A percentile compares a stretch with the other conserved stretches of the same genome.
Conservation (phyloP, 352 stramenopile genomes). For the Aphanomyces invadans region DNA sequence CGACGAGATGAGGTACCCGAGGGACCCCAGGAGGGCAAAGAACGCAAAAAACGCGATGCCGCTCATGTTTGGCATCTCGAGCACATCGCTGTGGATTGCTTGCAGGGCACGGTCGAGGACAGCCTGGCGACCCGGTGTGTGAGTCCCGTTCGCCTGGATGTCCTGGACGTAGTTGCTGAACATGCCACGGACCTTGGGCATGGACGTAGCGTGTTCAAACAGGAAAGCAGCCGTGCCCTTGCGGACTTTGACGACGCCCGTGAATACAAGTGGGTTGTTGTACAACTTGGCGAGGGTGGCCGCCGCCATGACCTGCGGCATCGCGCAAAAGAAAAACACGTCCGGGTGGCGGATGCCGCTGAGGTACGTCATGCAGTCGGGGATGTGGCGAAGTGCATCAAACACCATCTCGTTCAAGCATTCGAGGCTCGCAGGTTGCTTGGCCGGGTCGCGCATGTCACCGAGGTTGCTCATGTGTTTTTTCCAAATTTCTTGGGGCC, state of each 20-base stretch:
- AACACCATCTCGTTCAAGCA: slow-evolving; percentile 90
- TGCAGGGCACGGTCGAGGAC: neutral
- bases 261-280: slow-evolving; percentile 85
- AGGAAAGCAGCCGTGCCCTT: slow-evolving; percentile 53
- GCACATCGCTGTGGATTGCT: slow-evolving; percentile 7
- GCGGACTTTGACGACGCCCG: slow-evolving; percentile 89
- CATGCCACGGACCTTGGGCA: slow-evolving; percentile 24
- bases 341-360: slow-evolving; percentile 57
- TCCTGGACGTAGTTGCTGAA: slow-evolving; percentile 24
- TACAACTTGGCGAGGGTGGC: slow-evolving; percentile 86
- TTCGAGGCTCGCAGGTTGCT: slow-evolving; percentile 31
- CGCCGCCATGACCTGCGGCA: slow-evolving; percentile 92
- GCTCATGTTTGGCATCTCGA: slow-evolving; percentile 25
- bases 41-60: slow-evolving; percentile 15
- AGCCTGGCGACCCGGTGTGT: neutral
- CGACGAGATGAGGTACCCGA: neutral
- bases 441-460: slow-evolving; percentile 22
- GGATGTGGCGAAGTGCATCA: slow-evolving; percentile 80
- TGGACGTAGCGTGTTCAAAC: slow-evolving; percentile 23
- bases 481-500: slow-evolving; percentile 85
- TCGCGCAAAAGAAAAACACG: slow-evolving; percentile 90
- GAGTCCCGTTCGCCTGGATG: slow-evolving; percentile 25
- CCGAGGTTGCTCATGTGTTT: slow-evolving; percentile 50
- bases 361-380: slow-evolving; percentile 87
- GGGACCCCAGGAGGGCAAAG: slow-evolving; percentile 14